Conservation (phyloP, 2,329 filamentous ascomycete genomes). For the Acrocalymma vagum region DNA sequence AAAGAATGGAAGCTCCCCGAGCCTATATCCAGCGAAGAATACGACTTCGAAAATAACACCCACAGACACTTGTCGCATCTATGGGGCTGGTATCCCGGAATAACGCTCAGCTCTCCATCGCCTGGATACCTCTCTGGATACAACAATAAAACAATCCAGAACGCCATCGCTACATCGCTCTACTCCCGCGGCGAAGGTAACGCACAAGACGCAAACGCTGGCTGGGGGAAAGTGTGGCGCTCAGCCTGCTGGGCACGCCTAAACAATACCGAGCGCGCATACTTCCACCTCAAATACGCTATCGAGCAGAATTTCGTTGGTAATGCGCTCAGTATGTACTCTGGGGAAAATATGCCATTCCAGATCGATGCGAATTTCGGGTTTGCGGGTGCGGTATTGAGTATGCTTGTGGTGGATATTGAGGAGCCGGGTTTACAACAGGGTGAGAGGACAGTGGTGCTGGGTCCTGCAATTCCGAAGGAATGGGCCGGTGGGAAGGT, state of each 20-base stretch:
- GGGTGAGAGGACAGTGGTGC: constrained; percentile 45
- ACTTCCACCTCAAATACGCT: constrained; percentile 59
- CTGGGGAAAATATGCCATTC: constrained; percentile 56
- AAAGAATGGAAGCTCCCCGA: constrained; percentile 61
- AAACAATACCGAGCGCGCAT: constrained; percentile 60
- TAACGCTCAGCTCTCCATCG: constrained; percentile 53
- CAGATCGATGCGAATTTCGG: constrained; percentile 70
- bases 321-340: constrained; percentile 64
- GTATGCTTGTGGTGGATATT: constrained; percentile 63
- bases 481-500: constrained; percentile 57
- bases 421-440: constrained; percentile 32
- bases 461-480: constrained; percentile 59
- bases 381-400: constrained; percentile 61
- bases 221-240: constrained; percentile 68
- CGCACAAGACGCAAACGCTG: constrained; percentile 59
- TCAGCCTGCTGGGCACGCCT: constrained; percentile 65
- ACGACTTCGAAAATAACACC: constrained; percentile 53
- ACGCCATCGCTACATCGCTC: constrained; percentile 57
- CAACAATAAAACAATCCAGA: constrained; percentile 53
- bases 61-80: constrained; percentile 66
- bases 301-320: constrained; percentile 59
- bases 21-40: constrained; percentile 47
- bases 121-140: constrained; percentile 55
- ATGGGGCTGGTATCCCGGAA: constrained; percentile 65
- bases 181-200: constrained; percentile 57